These are phyloP conservation scores for Petunia secreta DNA, from an alignment of 257 asterid species.

Conservation along the genomic window DNA sequence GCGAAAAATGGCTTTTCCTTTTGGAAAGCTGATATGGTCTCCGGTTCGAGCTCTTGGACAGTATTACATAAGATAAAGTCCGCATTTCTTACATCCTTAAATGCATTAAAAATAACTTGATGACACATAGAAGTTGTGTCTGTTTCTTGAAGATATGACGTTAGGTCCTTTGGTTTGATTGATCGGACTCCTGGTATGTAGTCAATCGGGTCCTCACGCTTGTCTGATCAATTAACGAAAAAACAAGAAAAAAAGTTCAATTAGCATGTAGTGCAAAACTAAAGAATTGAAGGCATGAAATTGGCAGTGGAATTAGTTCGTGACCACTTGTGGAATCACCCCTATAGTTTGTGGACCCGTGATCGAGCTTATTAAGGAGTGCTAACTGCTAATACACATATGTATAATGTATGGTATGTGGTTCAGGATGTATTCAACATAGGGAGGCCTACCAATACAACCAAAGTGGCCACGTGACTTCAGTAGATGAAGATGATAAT, in stretches of 20 bases:
- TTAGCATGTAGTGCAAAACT: neutral
- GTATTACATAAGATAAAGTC: constrained; percentile 54
- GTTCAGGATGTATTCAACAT: neutral
- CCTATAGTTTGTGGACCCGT: no score
- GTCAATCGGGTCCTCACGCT: constrained; percentile 40
- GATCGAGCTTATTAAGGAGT: no score
- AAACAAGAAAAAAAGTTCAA: neutral
- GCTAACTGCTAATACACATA: no score
- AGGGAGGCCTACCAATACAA: constrained; percentile 38
- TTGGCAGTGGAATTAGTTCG: neutral
- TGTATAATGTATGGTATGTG: no score
- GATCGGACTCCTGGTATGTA: constrained; percentile 51
- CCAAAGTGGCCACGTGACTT: constrained; percentile 54
- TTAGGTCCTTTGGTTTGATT: constrained; percentile 41
- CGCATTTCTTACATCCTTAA: constrained; percentile 41
- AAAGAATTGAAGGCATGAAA: neutral
- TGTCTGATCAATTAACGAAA: constrained; percentile 29
- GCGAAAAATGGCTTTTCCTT: constrained; percentile 32
- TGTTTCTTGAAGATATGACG: constrained; percentile 42
- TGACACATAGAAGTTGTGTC: constrained; percentile 38
- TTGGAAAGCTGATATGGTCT: constrained; percentile 37
- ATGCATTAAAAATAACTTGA: constrained; percentile 45
- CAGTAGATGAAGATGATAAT: constrained; percentile 56
- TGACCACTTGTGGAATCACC: no score
- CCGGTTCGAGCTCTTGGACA: constrained; percentile 42